These are phyloP conservation scores for Senna tora DNA, from an alignment of 306 rosid species.

Conservation along the genomic window DNA sequence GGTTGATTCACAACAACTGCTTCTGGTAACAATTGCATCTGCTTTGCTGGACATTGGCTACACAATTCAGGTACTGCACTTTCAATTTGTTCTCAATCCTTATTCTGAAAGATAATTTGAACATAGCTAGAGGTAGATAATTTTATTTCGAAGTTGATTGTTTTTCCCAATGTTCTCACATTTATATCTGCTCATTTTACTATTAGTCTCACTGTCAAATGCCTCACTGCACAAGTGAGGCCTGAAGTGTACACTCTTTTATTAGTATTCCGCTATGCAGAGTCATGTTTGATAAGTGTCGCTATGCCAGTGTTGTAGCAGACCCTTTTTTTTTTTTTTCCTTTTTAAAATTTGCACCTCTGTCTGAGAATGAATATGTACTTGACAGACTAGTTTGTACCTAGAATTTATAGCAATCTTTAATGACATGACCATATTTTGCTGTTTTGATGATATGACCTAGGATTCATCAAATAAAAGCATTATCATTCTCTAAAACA, in stretches of 20 bases:
- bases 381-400: no score
- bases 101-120: conserved; percentile 12
- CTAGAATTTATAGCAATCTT: no score
- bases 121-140: conserved; percentile 6
- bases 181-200: not conserved
- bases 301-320: no score
- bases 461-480: no score
- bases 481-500: not conserved
- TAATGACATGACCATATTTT: no score
- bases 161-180: not conserved
- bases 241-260: not conserved
- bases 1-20: conserved; percentile 80
- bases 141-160: not conserved
- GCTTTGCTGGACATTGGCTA: conserved; percentile 88
- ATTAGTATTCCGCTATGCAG: no score
- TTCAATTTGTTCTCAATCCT: conserved; percentile 30
- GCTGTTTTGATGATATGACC: no score
- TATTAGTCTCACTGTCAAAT: conserved; percentile 16
- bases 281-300: no score
- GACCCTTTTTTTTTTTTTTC: no score
- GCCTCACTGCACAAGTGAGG: conserved; percentile 30
- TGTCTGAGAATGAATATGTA: no score
- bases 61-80: conserved; percentile 59
- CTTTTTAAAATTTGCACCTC: no score
- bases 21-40: conserved; percentile 78